Base-by-base conservation (phyloP, 495 filamentous ascomycete genomes). In the Tetracladium marchalianum region DNA sequence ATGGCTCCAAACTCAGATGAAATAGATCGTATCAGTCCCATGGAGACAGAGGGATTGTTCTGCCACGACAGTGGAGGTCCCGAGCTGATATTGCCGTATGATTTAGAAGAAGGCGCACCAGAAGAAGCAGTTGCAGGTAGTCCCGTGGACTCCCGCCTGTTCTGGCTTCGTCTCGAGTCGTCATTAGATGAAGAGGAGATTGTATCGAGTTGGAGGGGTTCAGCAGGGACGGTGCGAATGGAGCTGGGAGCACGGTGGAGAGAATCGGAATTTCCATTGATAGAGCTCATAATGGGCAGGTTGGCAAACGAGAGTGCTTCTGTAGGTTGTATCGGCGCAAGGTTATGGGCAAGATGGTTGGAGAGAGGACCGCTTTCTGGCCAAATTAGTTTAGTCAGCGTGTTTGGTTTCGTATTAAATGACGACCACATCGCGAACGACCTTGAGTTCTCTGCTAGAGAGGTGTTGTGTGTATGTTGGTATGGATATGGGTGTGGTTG, bases 1-100 rank as follows among this genome's bases (percentile, higher is more conserved):
- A 48, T 45, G 12, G 51, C 37, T 0, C 55, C 55, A 37, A 54
- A 58, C 36, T 58, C 55, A 7, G 51, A 34, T 11, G 51, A 54
- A 5, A 58, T 45, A n/a, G 49, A 40, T n/a, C 54, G 42, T 10
- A 52, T 36, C 27, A 57, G 5, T 5, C 51, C 49, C 18, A 43
- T 49, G 4, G 41, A 44, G 10, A 53, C 19, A 10, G 43, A 36
- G n/a, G 51, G 35, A n/a, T 36, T 32, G 39, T 57, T 57, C 39
- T 53, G 46, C 22, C 50, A 35, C 18, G 50, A 13, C 4, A 47
- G 38, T 19, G 46, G 43, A 13, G 52, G 35, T n/a, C 35, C 36
- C 31, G 41, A 41, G n/a, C 19, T 22, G 36, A 17, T 37, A 50
- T 1, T 35, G 16, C 10, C 22, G 22, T 27, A 27, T 27, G 22